Base-by-base conservation (phyloP, 2,329 filamentous ascomycete genomes). In the Penicillium sp. region DNA sequence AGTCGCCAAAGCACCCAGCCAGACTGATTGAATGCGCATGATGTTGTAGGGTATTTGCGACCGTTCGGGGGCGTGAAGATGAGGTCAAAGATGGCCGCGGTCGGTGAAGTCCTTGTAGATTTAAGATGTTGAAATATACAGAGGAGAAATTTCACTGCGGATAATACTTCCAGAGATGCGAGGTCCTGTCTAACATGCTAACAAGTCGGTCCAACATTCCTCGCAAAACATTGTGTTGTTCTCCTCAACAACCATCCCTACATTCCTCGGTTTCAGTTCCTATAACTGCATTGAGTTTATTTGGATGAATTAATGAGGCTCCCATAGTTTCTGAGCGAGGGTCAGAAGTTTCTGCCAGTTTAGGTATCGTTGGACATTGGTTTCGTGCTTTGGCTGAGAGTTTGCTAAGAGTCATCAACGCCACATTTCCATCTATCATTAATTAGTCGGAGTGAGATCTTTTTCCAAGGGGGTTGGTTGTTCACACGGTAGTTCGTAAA, bases 1-100 rank as follows among this genome's bases (percentile, higher is more conserved):
- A n/a, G 48, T 10, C 3, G 52, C 53, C 21, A 63, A n/a, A 23
- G 45, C n/a, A 13, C 47, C 40, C 13, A 60, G 14, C 16, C 48
- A 54, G 13, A 46, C 26, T 5, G 37, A 29, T 6, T 51, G 43
- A 8, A 56, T 21, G 9, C 47, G 54, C 60, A 63, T 63, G 6
- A 21, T 54, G 45, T 16, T 29, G 23, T 10, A 9, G n/a, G n/a
- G n/a, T n/a, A n/a, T n/a, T n/a, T n/a, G n/a, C n/a, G n/a, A n/a
- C n/a, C n/a, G n/a, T n/a, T n/a, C 21, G 13, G 21, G 9, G 36
- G n/a, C 7, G 36, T 21, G 34, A 37, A 37, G 13, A 37, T 19
- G 34, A 37, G 34, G n/a, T 37, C 34, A 19, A 37, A 16, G n/a
- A 37, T 19, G 9, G 13, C 11, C 9, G 16, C 18, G n/a, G n/a